Conservation (phyloP, 164 flowering plant species). For the Nymphaea thermarum region DNA sequence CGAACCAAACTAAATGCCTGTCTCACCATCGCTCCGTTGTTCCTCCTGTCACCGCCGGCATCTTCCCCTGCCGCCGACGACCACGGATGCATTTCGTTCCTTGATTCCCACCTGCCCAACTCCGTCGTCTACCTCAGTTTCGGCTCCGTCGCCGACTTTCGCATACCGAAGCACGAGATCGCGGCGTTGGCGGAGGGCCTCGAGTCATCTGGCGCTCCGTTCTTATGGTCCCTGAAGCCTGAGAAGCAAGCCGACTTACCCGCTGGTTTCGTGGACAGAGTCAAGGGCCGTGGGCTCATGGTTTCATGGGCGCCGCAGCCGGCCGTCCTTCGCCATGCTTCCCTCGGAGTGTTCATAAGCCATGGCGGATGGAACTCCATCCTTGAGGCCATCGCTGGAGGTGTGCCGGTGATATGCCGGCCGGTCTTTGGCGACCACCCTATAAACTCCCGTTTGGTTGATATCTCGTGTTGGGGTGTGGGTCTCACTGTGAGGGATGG, state of each 20-base stretch:
- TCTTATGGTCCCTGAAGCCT: conserved; percentile 18
- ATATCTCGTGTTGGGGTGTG: conserved; percentile 14
- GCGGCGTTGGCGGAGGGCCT: conserved; percentile 19
- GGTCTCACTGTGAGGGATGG: conserved; percentile 11
- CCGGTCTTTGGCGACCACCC: conserved; percentile 23
- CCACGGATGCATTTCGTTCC: conserved; percentile 32
- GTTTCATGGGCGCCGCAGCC: conserved; percentile 29
- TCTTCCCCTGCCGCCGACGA: conserved; percentile 7
- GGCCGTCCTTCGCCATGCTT: conserved; percentile 10
- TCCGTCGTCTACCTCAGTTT: conserved; percentile 55
- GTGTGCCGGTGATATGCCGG: conserved; percentile 24
- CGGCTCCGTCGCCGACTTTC: conserved; percentile 26
- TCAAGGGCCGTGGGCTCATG: conserved; percentile 10
- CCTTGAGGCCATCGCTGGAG: conserved; percentile 17
- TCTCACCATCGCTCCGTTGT: conserved; percentile 35
- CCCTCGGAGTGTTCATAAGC: conserved; percentile 17
- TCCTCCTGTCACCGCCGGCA: conserved; percentile 3
- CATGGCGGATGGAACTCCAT: conserved; percentile 30
- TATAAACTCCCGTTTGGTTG: conserved; percentile 13
- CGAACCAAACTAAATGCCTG: conserved; percentile 14
- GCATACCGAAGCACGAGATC: conserved; percentile 26
- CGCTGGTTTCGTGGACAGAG: conserved; percentile 13
- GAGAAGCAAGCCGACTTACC: conserved; percentile 7
- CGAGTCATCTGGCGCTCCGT: conserved; percentile 16
- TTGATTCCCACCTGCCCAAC: conserved; percentile 14